Evolutionary conservation across 805 yeast genomes (phyloP).

Genomic region (Candida coleopterorum): DNA sequence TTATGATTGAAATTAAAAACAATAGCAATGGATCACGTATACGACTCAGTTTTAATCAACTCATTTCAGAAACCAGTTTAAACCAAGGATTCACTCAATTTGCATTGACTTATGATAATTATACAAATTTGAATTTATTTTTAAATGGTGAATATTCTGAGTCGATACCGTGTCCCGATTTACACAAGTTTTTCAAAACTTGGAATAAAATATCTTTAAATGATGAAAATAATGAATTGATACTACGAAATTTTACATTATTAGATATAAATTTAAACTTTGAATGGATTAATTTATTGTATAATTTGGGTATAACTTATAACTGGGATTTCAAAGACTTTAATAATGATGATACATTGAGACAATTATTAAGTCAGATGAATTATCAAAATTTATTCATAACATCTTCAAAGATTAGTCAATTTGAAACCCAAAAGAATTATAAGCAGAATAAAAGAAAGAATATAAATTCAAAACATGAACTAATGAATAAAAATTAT

Average conservation of each 20-base stretch:
- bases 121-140: conserved; percentile 38
- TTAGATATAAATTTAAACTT: conserved; percentile 31
- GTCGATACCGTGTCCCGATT: conserved; percentile 34
- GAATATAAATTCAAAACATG: not conserved
- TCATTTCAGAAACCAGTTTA: not conserved
- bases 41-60: conserved; percentile 31
- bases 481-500: conserved; percentile 3
- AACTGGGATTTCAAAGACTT: conserved; percentile 43
- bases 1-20: conserved; percentile 26
- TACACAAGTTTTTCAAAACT: conserved; percentile 19
- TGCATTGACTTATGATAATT: conserved; percentile 33
- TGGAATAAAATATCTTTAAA: conserved; percentile 39
- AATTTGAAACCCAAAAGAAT: conserved; percentile 13
- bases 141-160: conserved; percentile 48
- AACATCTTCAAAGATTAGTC: conserved; percentile 30
- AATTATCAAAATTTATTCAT: conserved; percentile 31
- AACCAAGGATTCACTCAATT: conserved; percentile 23
- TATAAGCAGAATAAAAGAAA: not conserved
- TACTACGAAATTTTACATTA: conserved; percentile 35
- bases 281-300: conserved; percentile 51
- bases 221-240: conserved; percentile 19
- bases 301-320: conserved; percentile 41
- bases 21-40: conserved; percentile 19
- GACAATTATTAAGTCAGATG: conserved; percentile 37
- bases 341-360: conserved; percentile 29